Percentiles rank a stretch among this genome's conserved stretches.
These are phyloP conservation scores for Penicillium sp. DNA, from an alignment of 2,329 filamentous ascomycete species.

Conservation along the genomic window DNA sequence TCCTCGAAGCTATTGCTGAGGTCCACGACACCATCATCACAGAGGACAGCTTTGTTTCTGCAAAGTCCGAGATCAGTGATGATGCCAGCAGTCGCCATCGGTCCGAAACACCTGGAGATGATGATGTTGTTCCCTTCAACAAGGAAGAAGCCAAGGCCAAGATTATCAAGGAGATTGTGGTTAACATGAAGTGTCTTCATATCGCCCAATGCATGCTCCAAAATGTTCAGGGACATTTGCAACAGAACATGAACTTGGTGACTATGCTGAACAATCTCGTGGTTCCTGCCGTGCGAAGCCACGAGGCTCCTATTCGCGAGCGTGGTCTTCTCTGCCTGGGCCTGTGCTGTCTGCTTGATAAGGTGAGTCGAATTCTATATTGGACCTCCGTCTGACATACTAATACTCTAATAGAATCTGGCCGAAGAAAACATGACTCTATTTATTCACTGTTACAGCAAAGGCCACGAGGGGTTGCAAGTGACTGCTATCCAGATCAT, in stretches of 20 bases:
- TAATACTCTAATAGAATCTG: conserved; percentile 61
- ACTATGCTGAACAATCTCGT: conserved; percentile 98
- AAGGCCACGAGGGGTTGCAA: conserved; percentile 87
- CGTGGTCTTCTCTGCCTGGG: conserved; percentile 87
- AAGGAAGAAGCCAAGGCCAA: conserved; percentile 70
- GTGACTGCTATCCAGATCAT: conserved; percentile 89
- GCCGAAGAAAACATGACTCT: conserved; percentile 89
- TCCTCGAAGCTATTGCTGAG: conserved; percentile 92
- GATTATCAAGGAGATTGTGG: conserved; percentile 79
- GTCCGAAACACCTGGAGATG: conserved; percentile 48
- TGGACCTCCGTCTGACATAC: conserved; percentile 2
- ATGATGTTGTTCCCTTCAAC: conserved; percentile 61
- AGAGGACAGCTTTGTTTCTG: conserved; percentile 91
- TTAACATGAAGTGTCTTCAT: conserved; percentile 97
- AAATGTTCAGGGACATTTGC: conserved; percentile 84
- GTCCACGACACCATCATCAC: conserved; percentile 88
- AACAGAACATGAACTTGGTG: conserved; percentile 88
- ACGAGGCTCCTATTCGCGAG: conserved; percentile 90
- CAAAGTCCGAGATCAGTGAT: conserved; percentile 79
- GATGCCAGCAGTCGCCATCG: conserved; percentile 57
- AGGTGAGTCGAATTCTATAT: conserved; percentile 51
- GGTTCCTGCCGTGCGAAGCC: conserved; percentile 89
- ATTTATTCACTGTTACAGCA: conserved; percentile 94
- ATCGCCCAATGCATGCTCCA: conserved; percentile 98
- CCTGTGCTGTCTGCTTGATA: conserved; percentile 87